Percentiles rank a stretch among this genome's conserved stretches.
phyloP scores from a whole-genome alignment of 352 stramenopile species.

The Phytophthora vignae region DNA sequence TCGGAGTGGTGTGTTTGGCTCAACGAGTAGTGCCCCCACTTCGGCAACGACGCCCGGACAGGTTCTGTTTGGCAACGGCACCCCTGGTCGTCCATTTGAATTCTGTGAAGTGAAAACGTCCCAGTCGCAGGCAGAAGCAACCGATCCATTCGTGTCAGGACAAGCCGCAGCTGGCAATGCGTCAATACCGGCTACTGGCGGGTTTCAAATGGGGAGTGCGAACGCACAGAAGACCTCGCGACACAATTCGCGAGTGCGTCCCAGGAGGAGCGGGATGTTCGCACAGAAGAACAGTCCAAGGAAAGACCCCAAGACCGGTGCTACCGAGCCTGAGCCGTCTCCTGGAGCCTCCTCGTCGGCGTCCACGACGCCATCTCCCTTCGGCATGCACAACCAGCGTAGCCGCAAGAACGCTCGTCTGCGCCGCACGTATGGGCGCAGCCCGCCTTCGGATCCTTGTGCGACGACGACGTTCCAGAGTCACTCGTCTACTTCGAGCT shows the following conservation, averaged over 20 bases:
- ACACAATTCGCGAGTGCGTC: conserved; percentile 26
- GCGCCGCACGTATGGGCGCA: conserved; percentile 32
- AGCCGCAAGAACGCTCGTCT: conserved; percentile 43
- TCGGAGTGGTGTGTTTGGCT: conserved; percentile 10
- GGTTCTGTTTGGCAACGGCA: conserved; percentile 36
- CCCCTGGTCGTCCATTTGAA: conserved; percentile 21
- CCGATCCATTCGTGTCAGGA: conserved; percentile 6
- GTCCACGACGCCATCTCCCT: conserved; percentile 36
- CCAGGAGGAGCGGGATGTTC: conserved; percentile 44
- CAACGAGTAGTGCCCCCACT: background rate
- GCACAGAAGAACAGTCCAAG: conserved; percentile 37
- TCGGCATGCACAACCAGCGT: conserved; percentile 34
- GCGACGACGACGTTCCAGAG: conserved; percentile 50
- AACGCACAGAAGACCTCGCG: conserved; percentile 25
- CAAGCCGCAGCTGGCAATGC: conserved; percentile 2
- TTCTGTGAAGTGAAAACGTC: conserved; percentile 23
- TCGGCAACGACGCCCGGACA: conserved; percentile 6
- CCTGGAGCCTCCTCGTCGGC: conserved; percentile 8
- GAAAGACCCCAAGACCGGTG: conserved; percentile 20
- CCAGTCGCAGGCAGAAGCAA: conserved; percentile 2
- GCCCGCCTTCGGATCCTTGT: conserved; percentile 54
- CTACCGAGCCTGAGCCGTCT: conserved; percentile 29
- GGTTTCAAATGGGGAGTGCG: conserved; percentile 40
- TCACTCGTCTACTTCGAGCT: conserved; percentile 14
- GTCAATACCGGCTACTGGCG: conserved; percentile 12